phyloP scores from a whole-genome alignment of 495 filamentous ascomycete species.

The Penicillium ochrochloron region DNA sequence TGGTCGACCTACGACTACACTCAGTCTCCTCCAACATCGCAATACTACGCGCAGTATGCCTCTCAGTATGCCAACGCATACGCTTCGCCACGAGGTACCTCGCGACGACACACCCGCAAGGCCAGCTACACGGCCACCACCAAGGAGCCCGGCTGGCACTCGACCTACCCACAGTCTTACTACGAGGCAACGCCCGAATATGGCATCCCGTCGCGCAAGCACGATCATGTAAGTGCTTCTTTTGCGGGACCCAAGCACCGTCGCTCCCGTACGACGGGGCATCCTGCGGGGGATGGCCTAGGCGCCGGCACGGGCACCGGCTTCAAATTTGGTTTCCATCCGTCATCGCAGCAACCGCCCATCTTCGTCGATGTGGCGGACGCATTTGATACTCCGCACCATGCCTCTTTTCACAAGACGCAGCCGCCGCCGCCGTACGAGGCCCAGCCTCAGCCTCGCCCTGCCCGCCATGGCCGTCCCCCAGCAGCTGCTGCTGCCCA shows the following conservation, averaged over 20 bases:
- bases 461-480: conserved; percentile 30
- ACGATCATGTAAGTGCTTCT: conserved; percentile 64
- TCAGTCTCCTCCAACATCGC: conserved; percentile 56
- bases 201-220: conserved; percentile 54
- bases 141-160: conserved; percentile 47
- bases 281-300: conserved; percentile 47
- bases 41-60: conserved; percentile 54
- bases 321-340: conserved; percentile 25
- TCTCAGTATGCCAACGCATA: conserved; percentile 48
- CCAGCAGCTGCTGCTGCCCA: conserved; percentile 26
- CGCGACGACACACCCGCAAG: conserved; percentile 52
- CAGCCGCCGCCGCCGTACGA: not conserved
- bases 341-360: conserved; percentile 54
- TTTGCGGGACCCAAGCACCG: conserved; percentile 47
- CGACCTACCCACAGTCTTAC: conserved; percentile 42
- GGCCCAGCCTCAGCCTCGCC: conserved; percentile 19
- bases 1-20: conserved; percentile 56
- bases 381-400: conserved; percentile 50
- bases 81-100: conserved; percentile 43
- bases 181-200: conserved; percentile 55
- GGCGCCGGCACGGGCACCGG: conserved; percentile 37
- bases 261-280: conserved; percentile 45
- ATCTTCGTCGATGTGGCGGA: conserved; percentile 61
- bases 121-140: conserved; percentile 51
- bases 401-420: conserved; percentile 34